Base-by-base conservation (phyloP, 2,329 filamentous ascomycete species). In the Alternaria sp. region DNA sequence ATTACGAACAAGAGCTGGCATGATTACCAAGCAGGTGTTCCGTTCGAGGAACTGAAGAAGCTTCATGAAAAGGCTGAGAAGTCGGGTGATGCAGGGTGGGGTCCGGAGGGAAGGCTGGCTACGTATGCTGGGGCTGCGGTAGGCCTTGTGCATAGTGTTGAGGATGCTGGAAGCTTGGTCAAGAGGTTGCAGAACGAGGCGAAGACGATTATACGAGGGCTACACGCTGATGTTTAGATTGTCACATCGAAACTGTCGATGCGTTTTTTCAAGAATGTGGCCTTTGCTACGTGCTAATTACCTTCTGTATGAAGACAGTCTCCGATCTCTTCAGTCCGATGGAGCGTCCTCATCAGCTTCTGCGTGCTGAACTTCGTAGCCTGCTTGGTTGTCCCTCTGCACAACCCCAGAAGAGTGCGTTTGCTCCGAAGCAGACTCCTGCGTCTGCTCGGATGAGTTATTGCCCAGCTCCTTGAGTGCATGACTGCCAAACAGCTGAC, bases 41-140 rank as follows among this genome's bases (percentile, higher is more conserved):
- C 68, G 8, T 70, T 80, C 26, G 77, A 81, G 51, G 79, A 83
- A 63, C 82, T 83, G 47, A 82, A 80, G 69, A 70, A 69, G 44
- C 67, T 79, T 50, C 83, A 84, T 73, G 75, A 82, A 47, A 77
- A 84, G 62, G 86, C 85, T 43, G 69, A 83, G 68, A 78, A 82
- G 68, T 77, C 75, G 56, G 85, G 84, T 3, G 84, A 87, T 74
- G 75, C 15, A 81, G 85, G 32, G 85, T 85, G 84, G 87, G 86
- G 13, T 11, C 57, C 63, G 6, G 65, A 74, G 15, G 86, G 84
- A 6, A 81, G 88, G 60, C 77, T 89, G 77, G 87, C 86, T 6
- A 87, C 86, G 6, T 90, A 89, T 80, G 87, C 86, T 12, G 88
- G 88, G 5, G 85, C 86, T 7, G 87, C 84, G 0, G 84, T 90